Evolutionary conservation across 768 basidiomycete genomes (phyloP).

Genomic region (Paxillus rubicundulus): DNA sequence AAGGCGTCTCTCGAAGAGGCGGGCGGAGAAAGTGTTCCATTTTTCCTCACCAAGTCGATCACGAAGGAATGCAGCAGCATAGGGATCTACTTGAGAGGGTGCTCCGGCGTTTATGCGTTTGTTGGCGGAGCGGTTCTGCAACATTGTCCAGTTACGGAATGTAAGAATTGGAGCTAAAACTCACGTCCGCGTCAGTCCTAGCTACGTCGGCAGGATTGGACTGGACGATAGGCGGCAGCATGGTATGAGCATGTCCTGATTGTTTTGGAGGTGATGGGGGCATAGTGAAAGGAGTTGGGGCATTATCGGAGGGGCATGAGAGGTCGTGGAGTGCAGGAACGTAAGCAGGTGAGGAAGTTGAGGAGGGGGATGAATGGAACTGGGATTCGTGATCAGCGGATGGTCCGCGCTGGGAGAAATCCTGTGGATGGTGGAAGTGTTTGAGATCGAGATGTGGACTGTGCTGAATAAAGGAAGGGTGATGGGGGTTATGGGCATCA

Average conservation of each 20-base stretch:
- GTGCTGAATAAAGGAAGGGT: conserved; percentile 16
- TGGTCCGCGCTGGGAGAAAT: conserved; percentile 15
- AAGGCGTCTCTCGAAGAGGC: conserved; percentile 45
- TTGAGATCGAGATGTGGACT: conserved; percentile 28
- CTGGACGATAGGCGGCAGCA: conserved; percentile 34
- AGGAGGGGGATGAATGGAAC: conserved; percentile 26
- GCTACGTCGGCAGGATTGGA: conserved; percentile 31
- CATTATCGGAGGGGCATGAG: conserved; percentile 16
- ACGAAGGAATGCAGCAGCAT: conserved; percentile 43
- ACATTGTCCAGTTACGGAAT: conserved; percentile 10
- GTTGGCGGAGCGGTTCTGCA: conserved; percentile 26
- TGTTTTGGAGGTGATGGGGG: conserved; percentile 24
- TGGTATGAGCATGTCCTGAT: conserved; percentile 25
- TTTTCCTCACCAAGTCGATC: conserved; percentile 43
- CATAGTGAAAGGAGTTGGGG: conserved; percentile 14
- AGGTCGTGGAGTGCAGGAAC: conserved; percentile 27
- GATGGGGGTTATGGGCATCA: conserved; percentile 17
- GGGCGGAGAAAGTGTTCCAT: conserved; percentile 46
- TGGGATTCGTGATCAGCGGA: conserved; percentile 26
- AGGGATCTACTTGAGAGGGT: conserved; percentile 38
- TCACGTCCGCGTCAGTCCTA: conserved; percentile 25
- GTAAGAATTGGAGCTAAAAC: not conserved
- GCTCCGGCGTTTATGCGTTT: conserved; percentile 23
- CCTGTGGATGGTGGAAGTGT: conserved; percentile 26
- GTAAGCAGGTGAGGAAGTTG: conserved; percentile 23